Conservation (phyloP, 2,329 filamentous ascomycete genomes). For the Xylaria sp. region DNA sequence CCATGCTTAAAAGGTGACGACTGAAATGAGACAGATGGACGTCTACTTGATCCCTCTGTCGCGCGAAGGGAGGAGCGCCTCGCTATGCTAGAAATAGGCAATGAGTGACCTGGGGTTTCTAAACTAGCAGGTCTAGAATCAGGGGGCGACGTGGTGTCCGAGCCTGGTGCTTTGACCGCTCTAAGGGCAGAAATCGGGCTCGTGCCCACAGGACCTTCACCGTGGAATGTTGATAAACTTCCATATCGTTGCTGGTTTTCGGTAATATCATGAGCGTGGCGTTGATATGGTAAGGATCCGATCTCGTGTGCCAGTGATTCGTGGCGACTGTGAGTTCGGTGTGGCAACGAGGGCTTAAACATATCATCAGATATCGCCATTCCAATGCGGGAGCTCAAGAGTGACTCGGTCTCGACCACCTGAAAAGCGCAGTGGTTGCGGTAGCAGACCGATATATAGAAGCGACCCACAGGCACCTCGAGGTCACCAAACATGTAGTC, state of each 20-base stretch:
- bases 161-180: slow-evolving; percentile 71
- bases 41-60: slow-evolving; percentile 68
- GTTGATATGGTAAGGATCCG: slow-evolving; percentile 79
- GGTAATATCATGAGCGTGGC: slow-evolving; percentile 57
- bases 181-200: slow-evolving; percentile 88
- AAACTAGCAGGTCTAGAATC: slow-evolving; percentile 61
- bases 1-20: slow-evolving; percentile 87
- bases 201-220: slow-evolving; percentile 79
- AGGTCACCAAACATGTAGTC: slow-evolving; percentile 85
- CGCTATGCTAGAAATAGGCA: slow-evolving; percentile 60
- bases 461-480: slow-evolving; percentile 85
- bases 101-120: slow-evolving; percentile 61
- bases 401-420: slow-evolving; percentile 88
- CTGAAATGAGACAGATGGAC: slow-evolving; percentile 89
- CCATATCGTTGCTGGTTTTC: slow-evolving; percentile 86
- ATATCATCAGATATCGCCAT: slow-evolving; percentile 91
- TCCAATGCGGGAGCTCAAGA: slow-evolving; percentile 86
- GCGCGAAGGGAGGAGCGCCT: slow-evolving; percentile 55
- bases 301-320: slow-evolving; percentile 61
- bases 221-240: slow-evolving; percentile 89
- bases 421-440: slow-evolving; percentile 90
- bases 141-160: slow-evolving; percentile 70
- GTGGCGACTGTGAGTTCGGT: slow-evolving; percentile 58
- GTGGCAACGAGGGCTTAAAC: slow-evolving; percentile 80
- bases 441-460: slow-evolving; percentile 85